Evolutionary conservation across 1,284 basidiomycete genomes (phyloP).

Genomic region (Pseudozyma sp.): DNA sequence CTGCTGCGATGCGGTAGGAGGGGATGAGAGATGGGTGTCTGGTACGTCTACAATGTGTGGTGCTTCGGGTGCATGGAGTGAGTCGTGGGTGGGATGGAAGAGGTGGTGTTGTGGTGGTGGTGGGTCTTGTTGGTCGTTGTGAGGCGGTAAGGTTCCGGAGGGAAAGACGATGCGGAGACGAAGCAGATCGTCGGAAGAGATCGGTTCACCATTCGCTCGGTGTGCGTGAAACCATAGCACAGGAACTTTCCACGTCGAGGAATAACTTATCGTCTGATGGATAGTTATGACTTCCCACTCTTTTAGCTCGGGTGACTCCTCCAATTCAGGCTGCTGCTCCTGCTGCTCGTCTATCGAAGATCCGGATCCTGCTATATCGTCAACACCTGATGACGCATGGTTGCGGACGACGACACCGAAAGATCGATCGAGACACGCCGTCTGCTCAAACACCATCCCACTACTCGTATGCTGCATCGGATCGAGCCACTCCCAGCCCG

Average conservation of each 20-base stretch:
- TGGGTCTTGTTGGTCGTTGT: no score
- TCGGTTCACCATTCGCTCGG: constrained; percentile 1
- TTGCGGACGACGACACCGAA: neutral
- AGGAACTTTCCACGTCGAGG: constrained; percentile 24
- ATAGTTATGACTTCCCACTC: constrained; percentile 3
- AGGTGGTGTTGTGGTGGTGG: no score
- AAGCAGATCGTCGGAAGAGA: constrained; percentile 9
- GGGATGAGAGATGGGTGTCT: no score
- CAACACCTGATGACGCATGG: neutral
- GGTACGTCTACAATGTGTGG: no score
- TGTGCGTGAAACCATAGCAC: constrained; percentile 28
- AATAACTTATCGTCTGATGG: constrained; percentile 22
- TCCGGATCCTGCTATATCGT: no score
- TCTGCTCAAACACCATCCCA: constrained; percentile 3
- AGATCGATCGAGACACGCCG: constrained; percentile 15
- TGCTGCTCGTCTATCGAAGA: no score
- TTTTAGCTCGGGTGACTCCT: neutral
- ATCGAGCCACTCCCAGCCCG: constrained; percentile 8
- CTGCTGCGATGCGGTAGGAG: neutral
- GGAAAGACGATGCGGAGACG: constrained; percentile 1
- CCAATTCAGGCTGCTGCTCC: neutral
- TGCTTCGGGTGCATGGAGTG: no score
- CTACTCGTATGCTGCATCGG: neutral
- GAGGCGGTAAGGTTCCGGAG: neutral
- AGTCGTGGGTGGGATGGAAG: no score